Conservation (phyloP, 2,329 filamentous ascomycete genomes). For the Teratosphaeria pseudoeucalypti region DNA sequence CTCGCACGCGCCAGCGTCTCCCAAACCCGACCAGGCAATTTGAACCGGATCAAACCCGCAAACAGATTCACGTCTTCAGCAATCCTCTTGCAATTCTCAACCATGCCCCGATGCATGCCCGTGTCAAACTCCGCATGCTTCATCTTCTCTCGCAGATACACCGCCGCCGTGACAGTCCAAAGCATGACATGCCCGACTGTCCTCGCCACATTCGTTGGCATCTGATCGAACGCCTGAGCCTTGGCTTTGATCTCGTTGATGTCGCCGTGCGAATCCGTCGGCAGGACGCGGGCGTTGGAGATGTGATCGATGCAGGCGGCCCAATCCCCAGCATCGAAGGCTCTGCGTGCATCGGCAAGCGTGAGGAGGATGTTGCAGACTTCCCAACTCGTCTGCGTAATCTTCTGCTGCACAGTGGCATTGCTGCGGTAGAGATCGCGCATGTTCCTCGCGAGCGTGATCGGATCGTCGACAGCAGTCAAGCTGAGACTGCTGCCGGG, state of each 20-base stretch:
- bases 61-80: slow-evolving; percentile 89
- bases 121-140: slow-evolving; percentile 60
- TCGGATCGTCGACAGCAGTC: slow-evolving; percentile 57
- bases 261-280: slow-evolving; percentile 63
- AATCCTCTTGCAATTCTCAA: slow-evolving; percentile 64
- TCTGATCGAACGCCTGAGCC: slow-evolving; percentile 68
- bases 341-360: slow-evolving; percentile 50
- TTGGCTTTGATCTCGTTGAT: slow-evolving; percentile 67
- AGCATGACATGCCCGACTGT: slow-evolving; percentile 86
- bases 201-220: slow-evolving; percentile 71
- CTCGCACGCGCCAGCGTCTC: slow-evolving; percentile 78
- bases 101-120: slow-evolving; percentile 42
- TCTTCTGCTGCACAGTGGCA: slow-evolving; percentile 49
- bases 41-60: slow-evolving; percentile 83
- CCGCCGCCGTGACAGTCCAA: slow-evolving; percentile 86
- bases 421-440: slow-evolving; percentile 51
- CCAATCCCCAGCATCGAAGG: slow-evolving; percentile 50
- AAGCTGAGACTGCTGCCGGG: slow-evolving; percentile 51
- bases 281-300: slow-evolving; percentile 64
- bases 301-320: slow-evolving; percentile 57
- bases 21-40: slow-evolving; percentile 76
- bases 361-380: slow-evolving; percentile 49
- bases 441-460: slow-evolving; percentile 53
- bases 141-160: slow-evolving; percentile 63
- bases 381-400: slow-evolving; percentile 48